Percentiles rank a stretch among this genome's conserved stretches.
These are phyloP conservation scores for Pichia sp. DNA, from an alignment of 1,139 yeast genomes.

Conservation along the genomic window DNA sequence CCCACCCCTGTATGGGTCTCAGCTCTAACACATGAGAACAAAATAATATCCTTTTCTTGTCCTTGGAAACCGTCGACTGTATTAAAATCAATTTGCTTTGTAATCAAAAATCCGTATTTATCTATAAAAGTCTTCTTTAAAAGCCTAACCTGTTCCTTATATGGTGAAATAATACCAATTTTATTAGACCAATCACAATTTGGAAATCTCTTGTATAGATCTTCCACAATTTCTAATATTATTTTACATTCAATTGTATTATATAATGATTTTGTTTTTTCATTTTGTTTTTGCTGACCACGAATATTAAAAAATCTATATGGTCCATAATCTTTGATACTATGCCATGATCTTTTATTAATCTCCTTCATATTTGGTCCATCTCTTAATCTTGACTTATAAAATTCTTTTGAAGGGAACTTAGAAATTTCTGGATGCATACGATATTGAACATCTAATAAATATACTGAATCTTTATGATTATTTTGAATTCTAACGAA, in stretches of 20 bases:
- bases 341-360: slow-evolving; percentile 76
- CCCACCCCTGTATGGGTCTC: slow-evolving; percentile 56
- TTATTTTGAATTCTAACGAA: slow-evolving; percentile 89
- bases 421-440: slow-evolving; percentile 91
- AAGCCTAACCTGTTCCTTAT: slow-evolving; percentile 73
- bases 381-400: slow-evolving; percentile 62
- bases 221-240: slow-evolving; percentile 63
- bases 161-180: slow-evolving; percentile 91
- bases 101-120: slow-evolving; percentile 57
- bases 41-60: slow-evolving; percentile 90
- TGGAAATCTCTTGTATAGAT: slow-evolving; percentile 47
- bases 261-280: slow-evolving; percentile 59
- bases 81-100: slow-evolving; percentile 73
- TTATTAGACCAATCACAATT: slow-evolving; percentile 55
- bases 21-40: slow-evolving; percentile 94
- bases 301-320: slow-evolving; percentile 72
- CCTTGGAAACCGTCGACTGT: slow-evolving; percentile 99
- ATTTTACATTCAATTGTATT: slow-evolving; percentile 67
- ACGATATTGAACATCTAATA: slow-evolving; percentile 93
- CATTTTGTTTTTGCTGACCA: slow-evolving; percentile 58
- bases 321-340: slow-evolving; percentile 47
- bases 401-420: slow-evolving; percentile 84
- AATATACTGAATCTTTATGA: slow-evolving; percentile 53
- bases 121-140: slow-evolving; percentile 52
- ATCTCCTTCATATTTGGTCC: slow-evolving; percentile 62